Percentiles rank a stretch among this genome's conserved stretches.
Evolutionary conservation across 139 green algal species (phyloP).

Genomic region (Trebouxia sp.): DNA sequence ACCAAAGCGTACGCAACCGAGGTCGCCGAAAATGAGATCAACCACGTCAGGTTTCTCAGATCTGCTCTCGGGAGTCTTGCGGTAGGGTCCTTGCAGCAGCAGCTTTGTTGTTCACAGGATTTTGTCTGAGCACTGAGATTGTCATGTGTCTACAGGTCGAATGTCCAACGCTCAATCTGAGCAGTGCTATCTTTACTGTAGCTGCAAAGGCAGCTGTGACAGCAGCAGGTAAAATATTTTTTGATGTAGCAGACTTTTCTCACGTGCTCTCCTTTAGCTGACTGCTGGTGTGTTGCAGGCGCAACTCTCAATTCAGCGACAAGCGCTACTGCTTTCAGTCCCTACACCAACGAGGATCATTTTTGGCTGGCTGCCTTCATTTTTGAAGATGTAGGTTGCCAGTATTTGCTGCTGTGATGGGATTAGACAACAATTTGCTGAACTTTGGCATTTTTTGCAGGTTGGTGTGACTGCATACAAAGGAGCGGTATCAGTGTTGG

Average conservation of each 20-base stretch:
- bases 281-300: not conserved
- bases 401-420: too few relatives aligned
- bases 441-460: too few relatives aligned
- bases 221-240: not conserved
- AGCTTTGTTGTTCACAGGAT: too few relatives aligned
- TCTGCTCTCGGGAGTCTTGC: not conserved
- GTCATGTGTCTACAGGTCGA: not conserved
- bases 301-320: not conserved
- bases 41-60: not conserved
- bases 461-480: conserved; percentile 10
- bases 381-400: conserved; percentile 9
- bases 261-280: not conserved
- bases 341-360: not conserved
- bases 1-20: not conserved
- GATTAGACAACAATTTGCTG: too few relatives aligned
- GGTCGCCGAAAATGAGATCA: not conserved
- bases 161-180: not conserved
- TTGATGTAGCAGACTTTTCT: not conserved
- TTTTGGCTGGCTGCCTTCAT: conserved; percentile 15
- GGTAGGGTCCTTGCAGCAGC: too few relatives aligned
- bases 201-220: not conserved
- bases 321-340: not conserved
- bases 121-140: too few relatives aligned
- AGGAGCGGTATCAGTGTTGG: not conserved
- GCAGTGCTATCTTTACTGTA: not conserved